Conservation (phyloP, 2,329 filamentous ascomycete genomes). For the Botryotinia globosa region DNA sequence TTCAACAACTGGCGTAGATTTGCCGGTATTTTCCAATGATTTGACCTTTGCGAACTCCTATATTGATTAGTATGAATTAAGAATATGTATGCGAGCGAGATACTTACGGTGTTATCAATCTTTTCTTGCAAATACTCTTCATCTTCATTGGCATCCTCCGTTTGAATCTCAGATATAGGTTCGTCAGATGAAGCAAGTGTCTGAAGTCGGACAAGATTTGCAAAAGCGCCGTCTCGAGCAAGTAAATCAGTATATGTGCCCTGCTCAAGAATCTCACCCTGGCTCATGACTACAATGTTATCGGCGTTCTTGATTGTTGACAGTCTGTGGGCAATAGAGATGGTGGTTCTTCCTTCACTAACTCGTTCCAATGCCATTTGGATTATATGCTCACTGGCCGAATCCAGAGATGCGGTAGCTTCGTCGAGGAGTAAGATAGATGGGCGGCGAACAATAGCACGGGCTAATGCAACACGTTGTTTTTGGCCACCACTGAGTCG, state of each 20-base stretch:
- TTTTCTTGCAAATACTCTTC: constrained; percentile 10
- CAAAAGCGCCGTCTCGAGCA: constrained; percentile 49
- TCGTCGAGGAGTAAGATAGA: constrained; percentile 59
- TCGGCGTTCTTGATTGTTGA: constrained; percentile 90
- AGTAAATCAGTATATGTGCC: constrained; percentile 73
- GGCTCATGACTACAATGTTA: constrained; percentile 75
- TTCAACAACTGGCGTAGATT: not conserved
- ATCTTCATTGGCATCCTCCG: not conserved
- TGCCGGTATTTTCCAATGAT: not conserved
- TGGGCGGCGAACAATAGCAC: constrained; percentile 52
- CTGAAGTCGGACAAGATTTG: constrained; percentile 24
- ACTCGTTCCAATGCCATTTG: constrained; percentile 81
- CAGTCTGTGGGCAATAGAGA: constrained; percentile 88
- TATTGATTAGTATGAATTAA: not conserved
- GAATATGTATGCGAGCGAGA: not conserved
- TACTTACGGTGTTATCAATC: not conserved
- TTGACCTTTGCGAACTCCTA: constrained; percentile 8
- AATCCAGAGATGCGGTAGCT: constrained; percentile 67
- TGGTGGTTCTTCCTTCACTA: constrained; percentile 77
- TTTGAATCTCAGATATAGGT: constrained; percentile 1
- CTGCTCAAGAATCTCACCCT: constrained; percentile 71
- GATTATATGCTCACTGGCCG: constrained; percentile 86
- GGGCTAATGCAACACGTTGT: constrained; percentile 57
- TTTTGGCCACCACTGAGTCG: constrained; percentile 17
- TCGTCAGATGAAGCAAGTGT: constrained; percentile 3